A percentile compares a stretch with the other conserved stretches of the same genome.
These are phyloP conservation scores for Cantharellus anzutake DNA, from an alignment of 768 basidiomycete species.

Conservation along the genomic window DNA sequence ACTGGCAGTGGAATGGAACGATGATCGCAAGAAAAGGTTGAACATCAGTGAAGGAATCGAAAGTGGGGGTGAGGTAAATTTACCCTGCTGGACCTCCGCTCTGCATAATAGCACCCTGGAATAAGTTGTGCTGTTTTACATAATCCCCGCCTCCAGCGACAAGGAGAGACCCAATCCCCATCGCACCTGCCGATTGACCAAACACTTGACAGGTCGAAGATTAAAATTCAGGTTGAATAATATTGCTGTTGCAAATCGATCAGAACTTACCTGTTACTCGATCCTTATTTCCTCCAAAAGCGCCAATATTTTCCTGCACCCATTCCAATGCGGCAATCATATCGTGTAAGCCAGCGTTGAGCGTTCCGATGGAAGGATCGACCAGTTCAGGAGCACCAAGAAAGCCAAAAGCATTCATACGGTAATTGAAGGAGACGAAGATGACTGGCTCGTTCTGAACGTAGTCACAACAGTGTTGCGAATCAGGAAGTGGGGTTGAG, in stretches of 20 bases:
- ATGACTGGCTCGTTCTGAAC: not conserved
- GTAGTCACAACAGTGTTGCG: not conserved
- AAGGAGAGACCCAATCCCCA: not conserved
- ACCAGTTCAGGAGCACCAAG: not conserved
- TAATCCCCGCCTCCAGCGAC: not conserved
- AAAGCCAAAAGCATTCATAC: conserved; percentile 2
- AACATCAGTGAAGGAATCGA: not conserved
- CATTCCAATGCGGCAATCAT: conserved; percentile 2
- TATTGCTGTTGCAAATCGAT: not conserved
- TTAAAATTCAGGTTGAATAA: not conserved
- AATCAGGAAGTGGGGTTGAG: not conserved
- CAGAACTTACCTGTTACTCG: not conserved
- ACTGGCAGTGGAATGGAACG: not conserved
- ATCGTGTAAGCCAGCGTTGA: conserved; percentile 4
- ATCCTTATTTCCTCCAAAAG: conserved; percentile 2
- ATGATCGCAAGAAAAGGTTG: not conserved
- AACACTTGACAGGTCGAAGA: not conserved
- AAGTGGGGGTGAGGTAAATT: not conserved
- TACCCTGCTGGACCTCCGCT: not conserved
- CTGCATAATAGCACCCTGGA: not conserved
- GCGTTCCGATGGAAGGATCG: not conserved
- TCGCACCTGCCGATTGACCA: not conserved
- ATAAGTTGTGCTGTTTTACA: not conserved
- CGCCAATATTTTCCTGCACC: conserved; percentile 3
- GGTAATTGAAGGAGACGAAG: conserved; percentile 6